Evolutionary conservation across 2,329 filamentous ascomycete genomes (phyloP), one percentile per base, ranked within the genome.

Genomic region (Cadophora sp.): DNA sequence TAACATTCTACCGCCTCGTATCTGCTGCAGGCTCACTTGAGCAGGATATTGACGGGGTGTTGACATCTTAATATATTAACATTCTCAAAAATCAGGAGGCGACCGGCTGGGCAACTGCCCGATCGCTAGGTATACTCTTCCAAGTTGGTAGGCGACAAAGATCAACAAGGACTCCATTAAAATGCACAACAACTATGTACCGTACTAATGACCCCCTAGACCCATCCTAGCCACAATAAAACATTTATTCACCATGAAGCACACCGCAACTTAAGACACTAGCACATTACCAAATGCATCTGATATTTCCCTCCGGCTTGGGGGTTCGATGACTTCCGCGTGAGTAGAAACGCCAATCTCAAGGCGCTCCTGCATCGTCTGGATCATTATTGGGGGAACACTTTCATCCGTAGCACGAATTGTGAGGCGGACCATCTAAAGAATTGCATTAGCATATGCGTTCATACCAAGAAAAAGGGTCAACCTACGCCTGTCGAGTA

Each of bases 401-500:
- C 84, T 87, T 76, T 98, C 96, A 75, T 98, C 95, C 0, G 96
- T 99, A 6, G 95, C 96, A 70, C 96, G 88, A 73, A 99, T 91
- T 0, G 96, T 99, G 68, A 98, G 84, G 62, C 96, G 94, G 75
- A 96, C 92, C 93, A 97, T 97, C 96, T 97, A 73, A 8, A 68
- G 3, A n/a, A 33, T 41, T 33, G 70, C 73, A 67, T 71, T 62
- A 72, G 68, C 53, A 76, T 64, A 43, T 30, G 45, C 24, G 50
- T 18, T 20, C 14, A 39, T 51, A 43, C 13, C n/a, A 43, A 43
- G 13, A 9, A 11, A 24, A 24, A 36, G 50, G 27, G 51, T 45
- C 41, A 16, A 81, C 90, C 82, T 85, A 97, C 96, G 88, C 93
- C 92, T 71, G 91, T 95, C 71, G 87, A 86, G 76, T 94, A 95